Evolutionary conservation across 2,329 filamentous ascomycete genomes (phyloP), one percentile per base, ranked within the genome.

Genomic region (Tricladium varicosporioides): DNA sequence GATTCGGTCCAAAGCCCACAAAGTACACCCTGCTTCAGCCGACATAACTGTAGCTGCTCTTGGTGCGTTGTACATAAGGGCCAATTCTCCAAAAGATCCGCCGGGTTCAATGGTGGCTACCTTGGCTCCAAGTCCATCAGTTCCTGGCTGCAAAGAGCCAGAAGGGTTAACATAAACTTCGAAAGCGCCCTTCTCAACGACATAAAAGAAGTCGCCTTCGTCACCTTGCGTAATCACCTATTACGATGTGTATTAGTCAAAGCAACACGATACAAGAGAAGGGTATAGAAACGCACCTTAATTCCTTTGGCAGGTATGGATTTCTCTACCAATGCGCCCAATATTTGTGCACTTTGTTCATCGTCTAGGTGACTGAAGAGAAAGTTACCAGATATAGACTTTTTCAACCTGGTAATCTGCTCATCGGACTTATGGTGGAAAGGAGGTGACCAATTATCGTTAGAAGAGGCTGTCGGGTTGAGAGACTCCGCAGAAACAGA

Each of bases 11-110:
- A 99, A 80, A 16, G 92, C 92, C 94, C 94, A 99, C 9, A 99
- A 81, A 2, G 88, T 92, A 69, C 89, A 92, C 33, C 82, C 77
- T 2, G 87, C 72, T 67, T 95, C 90, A 11, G 88, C 86, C 31
- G 91, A 96, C 60, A 95, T 83, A 59, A 99, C 91, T 0, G 94
- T 97, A 2, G 94, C 94, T 44, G 94, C 94, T 69, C 94, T 91
- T 22, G 94, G 94, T 18, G 94, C 92, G 69, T 97, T 97, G 78
- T 99, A 97, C 94, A 99, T 97, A 68, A 99, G 80, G 11, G 94
- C 94, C 56, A 99, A 81, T 76, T 99, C 94, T 67, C 94, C 94
- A 73, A 99, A 99, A 3, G 92, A 96, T 60, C 92, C 92, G 50
- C 94, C 94, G 2, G 92, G 84, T 46, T 90, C 87, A 57, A 95